A percentile compares a stretch with the other conserved stretches of the same genome.
Evolutionary conservation across 2,329 filamentous ascomycete species (phyloP).

Genomic region (Fusarium sp.): DNA sequence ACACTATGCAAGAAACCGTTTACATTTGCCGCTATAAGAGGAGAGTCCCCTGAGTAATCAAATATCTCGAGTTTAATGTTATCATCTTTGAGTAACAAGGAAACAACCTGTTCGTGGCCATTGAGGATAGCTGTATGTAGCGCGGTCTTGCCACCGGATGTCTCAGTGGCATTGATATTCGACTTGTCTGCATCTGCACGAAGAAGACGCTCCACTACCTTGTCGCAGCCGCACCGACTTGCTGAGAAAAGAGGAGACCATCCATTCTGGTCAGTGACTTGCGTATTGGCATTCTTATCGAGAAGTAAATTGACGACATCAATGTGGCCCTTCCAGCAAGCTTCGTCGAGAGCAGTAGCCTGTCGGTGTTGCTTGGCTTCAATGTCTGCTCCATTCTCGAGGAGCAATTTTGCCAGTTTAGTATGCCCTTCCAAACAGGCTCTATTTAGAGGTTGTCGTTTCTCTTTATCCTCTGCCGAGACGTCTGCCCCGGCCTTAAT

Average conservation of each 20-base stretch:
- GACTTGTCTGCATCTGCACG: not conserved
- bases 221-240: not conserved
- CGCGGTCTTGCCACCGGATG: not conserved
- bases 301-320: not conserved
- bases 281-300: not conserved
- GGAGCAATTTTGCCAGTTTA: not conserved
- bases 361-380: not conserved
- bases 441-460: not conserved
- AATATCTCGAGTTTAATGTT: not conserved
- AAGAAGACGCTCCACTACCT: not conserved
- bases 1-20: not conserved
- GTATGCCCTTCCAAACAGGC: not conserved
- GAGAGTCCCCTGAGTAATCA: not conserved
- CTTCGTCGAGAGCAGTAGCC: not conserved
- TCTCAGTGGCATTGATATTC: not conserved
- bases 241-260: not conserved
- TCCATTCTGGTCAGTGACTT: not conserved
- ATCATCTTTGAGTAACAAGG: not conserved
- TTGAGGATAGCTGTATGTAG: not conserved
- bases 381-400: not conserved
- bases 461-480: not conserved
- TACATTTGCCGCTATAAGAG: not conserved
- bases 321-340: not conserved
- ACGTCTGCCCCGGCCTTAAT: not conserved
- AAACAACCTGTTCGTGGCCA: not conserved